Evolutionary conservation across 768 basidiomycete species (phyloP), one percentile per base, ranked within the genome.

Genomic region (Roridomyces roridus): DNA sequence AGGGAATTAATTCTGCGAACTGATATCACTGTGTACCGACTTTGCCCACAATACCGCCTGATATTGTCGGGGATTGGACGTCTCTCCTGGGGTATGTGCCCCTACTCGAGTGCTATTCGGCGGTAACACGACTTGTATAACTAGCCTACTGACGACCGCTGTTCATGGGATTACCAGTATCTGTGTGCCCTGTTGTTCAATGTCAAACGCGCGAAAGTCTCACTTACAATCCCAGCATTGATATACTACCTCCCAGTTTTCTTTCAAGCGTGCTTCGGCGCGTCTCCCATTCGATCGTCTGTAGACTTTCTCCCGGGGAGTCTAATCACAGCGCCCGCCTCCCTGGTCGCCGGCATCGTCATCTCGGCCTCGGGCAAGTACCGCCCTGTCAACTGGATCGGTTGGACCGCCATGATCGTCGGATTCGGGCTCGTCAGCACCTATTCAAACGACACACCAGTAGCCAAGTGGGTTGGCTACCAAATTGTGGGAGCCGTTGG

Each of bases 241-340:
- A 43, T 49, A 26, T n/a, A 72, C 57, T 81, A 75, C 60, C 55
- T 81, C 2, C 78, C 79, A 10, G 74, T 78, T 6, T 80, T 77
- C 62, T 81, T 76, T 65, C 81, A 82, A 62, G 79, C 78, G 0
- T 72, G 70, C 46, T 72, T 72, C 55, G 68, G 59, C 21, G 69
- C 66, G 4, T 67, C 73, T 0, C 75, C 80, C 0, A 57, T 77
- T 35, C 67, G 63, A 0, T 71, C 72, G 4, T 76, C 77, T 2
- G 67, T 79, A 9, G 66, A 74, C 36, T 23, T 75, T 8, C 72
- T 82, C 48, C 65, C 67, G 1, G 39, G 62, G 18, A 59, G 69
- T 2, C 70, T 79, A 35, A 54, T 65, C 23, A 61, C 78, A 20
- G 74, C 77, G 0, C 79, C 80, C 2, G 52, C 70, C 31, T 72